Evolutionary conservation across 2,329 filamentous ascomycete genomes (phyloP), one percentile per base, ranked within the genome.

Genomic region (Tolypocladium nubicola): DNA sequence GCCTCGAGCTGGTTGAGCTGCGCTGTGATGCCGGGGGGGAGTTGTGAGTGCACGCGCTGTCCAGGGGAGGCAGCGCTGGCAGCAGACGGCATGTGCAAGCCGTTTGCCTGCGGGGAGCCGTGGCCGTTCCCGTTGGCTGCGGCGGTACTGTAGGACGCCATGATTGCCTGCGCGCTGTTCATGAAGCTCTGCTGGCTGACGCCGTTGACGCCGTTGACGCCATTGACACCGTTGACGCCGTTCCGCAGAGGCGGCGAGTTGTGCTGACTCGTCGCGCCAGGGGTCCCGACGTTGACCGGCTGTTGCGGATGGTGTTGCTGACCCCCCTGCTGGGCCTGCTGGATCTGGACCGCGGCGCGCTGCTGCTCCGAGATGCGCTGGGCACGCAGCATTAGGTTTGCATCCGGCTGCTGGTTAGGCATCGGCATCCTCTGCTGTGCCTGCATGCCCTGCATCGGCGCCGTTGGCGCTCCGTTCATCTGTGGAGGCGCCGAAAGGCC

Each of bases 301-400:
- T 69, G 67, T 21, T 60, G 58, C 33, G 66, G 64, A 37, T 60
- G 60, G 10, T 55, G 58, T 50, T 67, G 68, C 55, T 69, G 67
- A 9, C 60, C 56, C 50, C 60, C 56, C 50, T 66, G 66, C 47
- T 74, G 70, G 19, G 68, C 67, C 45, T 76, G 74, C 56, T 79
- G 78, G 64, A 77, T 72, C 59, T 80, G 76, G 4, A 79, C 75
- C 14, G 75, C 75, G 43, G 73, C 76, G 16, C 82, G 77, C 64
- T 86, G 84, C 64, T 85, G 82, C 64, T 88, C 84, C 13, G 87
- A 79, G 47, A 89, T 83, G 49, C 83, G 81, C 56, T 85, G 83
- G 19, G 85, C 81, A 64, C 87, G 85, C 63, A 86, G 74, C 63
- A 85, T 77, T 52, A 85, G 70, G 56, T 77, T 78, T 33, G 81